Conservation (phyloP, 345 rosid species). For the Anastatica hierochuntica region DNA sequence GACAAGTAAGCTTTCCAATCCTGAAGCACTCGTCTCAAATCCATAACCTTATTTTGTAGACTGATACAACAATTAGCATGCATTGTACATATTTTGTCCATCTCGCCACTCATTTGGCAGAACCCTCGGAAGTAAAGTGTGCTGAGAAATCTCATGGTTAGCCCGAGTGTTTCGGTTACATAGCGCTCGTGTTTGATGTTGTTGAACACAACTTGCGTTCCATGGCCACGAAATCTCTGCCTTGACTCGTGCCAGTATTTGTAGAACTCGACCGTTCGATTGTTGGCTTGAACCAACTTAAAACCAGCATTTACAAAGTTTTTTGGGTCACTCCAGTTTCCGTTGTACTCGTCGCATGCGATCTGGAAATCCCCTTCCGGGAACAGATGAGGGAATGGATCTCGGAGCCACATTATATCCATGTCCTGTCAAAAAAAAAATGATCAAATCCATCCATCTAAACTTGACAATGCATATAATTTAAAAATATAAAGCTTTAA, state of each 20-base stretch:
- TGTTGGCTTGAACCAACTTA: slow-evolving; percentile 39
- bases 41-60: slow-evolving; percentile 32
- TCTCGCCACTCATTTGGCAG: slow-evolving; percentile 39
- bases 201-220: slow-evolving; percentile 51
- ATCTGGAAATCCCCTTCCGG: slow-evolving; percentile 51
- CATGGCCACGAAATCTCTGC: slow-evolving; percentile 32
- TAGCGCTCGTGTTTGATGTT: slow-evolving; percentile 23
- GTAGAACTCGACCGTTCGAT: slow-evolving; percentile 41
- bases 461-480: no score
- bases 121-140: slow-evolving; percentile 55
- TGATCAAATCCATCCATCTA: no score
- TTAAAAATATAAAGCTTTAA: no score
- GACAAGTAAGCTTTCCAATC: slow-evolving; percentile 41
- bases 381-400: slow-evolving; percentile 47
- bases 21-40: slow-evolving; percentile 35
- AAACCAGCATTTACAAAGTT: slow-evolving; percentile 58
- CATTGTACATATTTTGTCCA: slow-evolving; percentile 43
- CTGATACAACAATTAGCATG: no score
- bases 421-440: no score
- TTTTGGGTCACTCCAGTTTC: slow-evolving; percentile 17
- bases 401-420: slow-evolving; percentile 55
- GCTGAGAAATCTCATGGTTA: slow-evolving; percentile 40
- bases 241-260: slow-evolving; percentile 47
- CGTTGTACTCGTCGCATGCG: slow-evolving; percentile 41
- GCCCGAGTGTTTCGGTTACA: slow-evolving; percentile 11